Evolutionary conservation across 1,284 basidiomycete species (phyloP), one percentile per base, ranked within the genome.

Genomic region (Exobasidium rhododendri): DNA sequence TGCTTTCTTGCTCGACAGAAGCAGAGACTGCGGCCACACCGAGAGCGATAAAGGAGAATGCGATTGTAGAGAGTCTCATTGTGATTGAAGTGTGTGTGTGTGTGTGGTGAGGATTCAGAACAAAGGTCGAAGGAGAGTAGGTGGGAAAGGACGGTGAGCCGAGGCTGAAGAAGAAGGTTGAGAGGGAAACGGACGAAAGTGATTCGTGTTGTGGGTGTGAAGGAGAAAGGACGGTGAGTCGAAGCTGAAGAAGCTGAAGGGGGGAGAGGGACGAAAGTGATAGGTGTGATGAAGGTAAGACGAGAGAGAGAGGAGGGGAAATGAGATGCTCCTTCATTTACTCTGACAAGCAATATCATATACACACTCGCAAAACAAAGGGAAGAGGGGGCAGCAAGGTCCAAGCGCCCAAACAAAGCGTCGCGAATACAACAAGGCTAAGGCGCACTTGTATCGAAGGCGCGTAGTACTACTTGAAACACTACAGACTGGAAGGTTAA

Each of bases 11-110:
- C 28, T 20, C 47, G 13, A 26, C 2, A 3, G 24, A 20, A 26
- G 47, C 47, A 24, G 47, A 17, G 17, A 17, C 35, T 10, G 10
- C 17, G 35, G 35, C 35, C 22, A 50, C n/a, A 28, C 47, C 47
- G 26, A 50, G 5, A 26, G 24, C 47, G 24, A 50, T 24, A 5
- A 50, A 26, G n/a, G 47, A 24, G 47, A 55, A 31, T 14, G 52
- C 52, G 40, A 55, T 26, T 14, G 29, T 55, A 24, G 52, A 55
- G 2, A 55, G 26, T 20, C 52, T 20, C 52, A 55, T 55, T 14
- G 29, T 55, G 29, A 40, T 7, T 54, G 24, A 31, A 11, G 13
- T 14, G 7, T 54, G 14, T 54, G 14, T 54, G n/a, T 24, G 14
- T 55, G 31, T 50, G 47, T n/a, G n/a, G n/a, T 3, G 20, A 26